phyloP scores from a whole-genome alignment of 1,139 yeast species.

The Yamadazyma dushanensis region DNA sequence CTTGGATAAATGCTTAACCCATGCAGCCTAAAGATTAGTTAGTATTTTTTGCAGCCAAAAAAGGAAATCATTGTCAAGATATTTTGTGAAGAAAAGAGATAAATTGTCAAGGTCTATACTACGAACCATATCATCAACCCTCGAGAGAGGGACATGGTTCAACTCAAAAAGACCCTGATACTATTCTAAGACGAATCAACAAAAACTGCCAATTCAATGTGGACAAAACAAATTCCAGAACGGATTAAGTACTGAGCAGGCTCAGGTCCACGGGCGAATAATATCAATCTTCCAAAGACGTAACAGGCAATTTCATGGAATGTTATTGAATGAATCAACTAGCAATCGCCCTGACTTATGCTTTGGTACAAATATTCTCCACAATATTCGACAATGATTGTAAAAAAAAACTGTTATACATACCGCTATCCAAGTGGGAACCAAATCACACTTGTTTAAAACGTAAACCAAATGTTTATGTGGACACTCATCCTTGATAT shows the following conservation, averaged over 20 bases:
- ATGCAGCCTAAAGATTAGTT: conserved; percentile 79
- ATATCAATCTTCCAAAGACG: conserved; percentile 87
- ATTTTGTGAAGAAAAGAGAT: conserved; percentile 1
- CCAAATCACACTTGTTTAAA: conserved; percentile 94
- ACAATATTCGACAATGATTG: too few species aligned
- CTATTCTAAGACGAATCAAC: conserved; percentile 29
- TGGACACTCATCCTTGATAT: conserved; percentile 89
- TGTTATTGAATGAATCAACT: conserved; percentile 20
- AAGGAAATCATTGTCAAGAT: not conserved
- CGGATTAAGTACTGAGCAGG: conserved; percentile 27
- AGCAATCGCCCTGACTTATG: conserved; percentile 70
- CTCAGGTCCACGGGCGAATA: conserved; percentile 47
- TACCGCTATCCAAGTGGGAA: conserved; percentile 99
- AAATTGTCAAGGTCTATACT: conserved; percentile 70
- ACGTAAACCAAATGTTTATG: conserved; percentile 96
- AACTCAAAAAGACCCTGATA: conserved; percentile 63
- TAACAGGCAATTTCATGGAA: conserved; percentile 75
- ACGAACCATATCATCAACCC: conserved; percentile 50
- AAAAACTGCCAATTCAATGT: conserved; percentile 45
- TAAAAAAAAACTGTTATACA: conserved; percentile 41
- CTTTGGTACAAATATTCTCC: conserved; percentile 50
- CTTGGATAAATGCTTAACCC: conserved; percentile 94
- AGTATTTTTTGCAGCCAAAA: conserved; percentile 32
- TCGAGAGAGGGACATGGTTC: conserved; percentile 37
- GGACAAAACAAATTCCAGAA: conserved; percentile 50